Percentiles rank a stretch among this genome's conserved stretches.
phyloP scores from a whole-genome alignment of 176 grass and related monocot genomes.

The Eleusine indica region DNA sequence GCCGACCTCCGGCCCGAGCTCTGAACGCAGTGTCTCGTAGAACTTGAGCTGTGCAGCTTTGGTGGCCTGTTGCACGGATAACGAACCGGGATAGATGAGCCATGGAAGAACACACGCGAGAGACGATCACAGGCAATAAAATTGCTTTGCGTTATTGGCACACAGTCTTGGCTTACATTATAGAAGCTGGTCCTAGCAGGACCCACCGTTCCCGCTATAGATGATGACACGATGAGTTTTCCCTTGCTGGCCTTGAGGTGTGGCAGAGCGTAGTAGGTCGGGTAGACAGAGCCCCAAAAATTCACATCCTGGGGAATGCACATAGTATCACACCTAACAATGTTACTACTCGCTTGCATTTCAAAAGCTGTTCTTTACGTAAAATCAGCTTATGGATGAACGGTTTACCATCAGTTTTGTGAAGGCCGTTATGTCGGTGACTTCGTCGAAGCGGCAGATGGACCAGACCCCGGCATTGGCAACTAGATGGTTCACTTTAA shows the following conservation, averaged over 20 bases:
- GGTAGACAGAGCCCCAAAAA: conserved; percentile 73
- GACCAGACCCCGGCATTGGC: conserved; percentile 66
- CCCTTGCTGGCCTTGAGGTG: conserved; percentile 61
- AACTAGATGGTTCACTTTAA: conserved; percentile 66
- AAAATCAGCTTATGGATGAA: not conserved
- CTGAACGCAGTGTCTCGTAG: conserved; percentile 53
- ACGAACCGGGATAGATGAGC: not conserved
- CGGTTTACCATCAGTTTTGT: conserved; percentile 56
- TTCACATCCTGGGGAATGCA: conserved; percentile 56
- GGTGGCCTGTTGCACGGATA: conserved; percentile 38
- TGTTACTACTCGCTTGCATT: not conserved
- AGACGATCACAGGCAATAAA: no score
- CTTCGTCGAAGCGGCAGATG: conserved; percentile 54
- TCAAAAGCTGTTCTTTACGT: not conserved
- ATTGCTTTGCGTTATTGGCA: no score
- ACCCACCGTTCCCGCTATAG: conserved; percentile 42
- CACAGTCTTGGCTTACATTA: conserved; percentile 45
- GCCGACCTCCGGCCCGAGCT: conserved; percentile 48
- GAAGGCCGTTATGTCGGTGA: conserved; percentile 67
- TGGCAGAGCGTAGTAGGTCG: conserved; percentile 66
- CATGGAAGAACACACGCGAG: not conserved
- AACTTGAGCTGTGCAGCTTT: conserved; percentile 61
- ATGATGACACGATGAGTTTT: conserved; percentile 54
- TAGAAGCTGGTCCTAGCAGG: conserved; percentile 58
- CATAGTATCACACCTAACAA: not conserved